Base-by-base conservation (phyloP, 169 alveolate species). In the Perkinsus olseni region DNA sequence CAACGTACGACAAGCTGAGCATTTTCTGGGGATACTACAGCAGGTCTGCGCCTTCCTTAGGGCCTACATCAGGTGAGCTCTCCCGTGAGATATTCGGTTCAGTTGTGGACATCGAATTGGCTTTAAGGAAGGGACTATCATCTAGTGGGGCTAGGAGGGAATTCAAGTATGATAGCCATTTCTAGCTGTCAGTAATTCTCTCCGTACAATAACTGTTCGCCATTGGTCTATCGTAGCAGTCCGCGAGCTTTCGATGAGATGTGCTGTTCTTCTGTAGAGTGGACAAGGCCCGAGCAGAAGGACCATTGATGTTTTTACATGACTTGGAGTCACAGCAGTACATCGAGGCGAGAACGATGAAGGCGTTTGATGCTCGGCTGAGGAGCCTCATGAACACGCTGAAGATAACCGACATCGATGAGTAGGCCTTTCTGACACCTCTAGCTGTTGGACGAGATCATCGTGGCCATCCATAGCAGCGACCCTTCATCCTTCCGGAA, bases 291-390 rank as follows among this genome's bases (percentile, higher is more conserved):
- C 96, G 96, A 94, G 96, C 98, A 36, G 98, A 98, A 95, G 99
- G 99, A 24, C 99, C 99, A 0, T 96, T 98, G 38, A 96, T 98
- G 90, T 97, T 98, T 93, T 92, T 98, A 40, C 96, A 97, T 92
- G 97, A 97, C 95, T 94, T 96, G 39, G 97, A 96, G 20, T 93
- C 93, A 34, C 95, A 95, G 51, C 95, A 96, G 36, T 96, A 96
- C 91, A 93, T 97, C 39, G 98, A 97, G 91, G 95, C 97, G 36
- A 94, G 96, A 39, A 93, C 98, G 24, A 93, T 98, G 39, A 96
- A 96, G 94, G 96, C 96, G 92, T 96, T 96, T 93, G 96, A 96
- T 94, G 98, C 95, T 40, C 96, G 98, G 38, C 93, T 95, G 92
- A 93, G 93, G 74, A 38, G 38, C 24, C 74, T 96, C 91, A 50